A percentile compares a stretch with the other conserved stretches of the same genome.
Conservation (phyloP, 345 rosid species). For the Arabis alpina region DNA sequence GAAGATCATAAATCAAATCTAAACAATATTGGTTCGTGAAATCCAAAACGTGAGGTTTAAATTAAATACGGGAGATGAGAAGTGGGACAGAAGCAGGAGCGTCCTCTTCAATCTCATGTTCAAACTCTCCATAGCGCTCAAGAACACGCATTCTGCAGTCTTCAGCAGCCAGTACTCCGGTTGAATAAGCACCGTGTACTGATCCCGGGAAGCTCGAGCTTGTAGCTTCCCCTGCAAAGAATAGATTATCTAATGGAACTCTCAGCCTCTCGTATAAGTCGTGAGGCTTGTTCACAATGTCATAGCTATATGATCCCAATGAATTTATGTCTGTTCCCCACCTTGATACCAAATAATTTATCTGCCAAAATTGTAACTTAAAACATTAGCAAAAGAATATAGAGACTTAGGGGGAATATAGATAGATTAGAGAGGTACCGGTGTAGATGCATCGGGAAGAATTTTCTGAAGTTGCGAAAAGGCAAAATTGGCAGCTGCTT, state of each 20-base stretch:
- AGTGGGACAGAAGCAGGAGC: constrained; percentile 79
- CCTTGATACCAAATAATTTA: constrained; percentile 72
- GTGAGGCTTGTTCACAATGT: constrained; percentile 82
- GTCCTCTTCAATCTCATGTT: constrained; percentile 70
- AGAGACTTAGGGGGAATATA: neutral
- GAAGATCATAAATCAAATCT: neutral
- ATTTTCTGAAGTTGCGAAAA: constrained; percentile 82
- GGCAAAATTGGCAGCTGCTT: constrained; percentile 88
- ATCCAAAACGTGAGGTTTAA: neutral
- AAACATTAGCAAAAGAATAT: neutral
- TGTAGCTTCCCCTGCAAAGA: constrained; percentile 99
- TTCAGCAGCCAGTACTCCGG: constrained; percentile 88
- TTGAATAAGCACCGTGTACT: constrained; percentile 94
- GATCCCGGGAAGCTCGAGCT: constrained; percentile 85
- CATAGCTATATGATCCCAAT: constrained; percentile 94
- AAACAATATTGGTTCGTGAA: neutral
- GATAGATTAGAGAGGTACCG: constrained; percentile 50
- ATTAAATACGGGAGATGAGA: constrained; percentile 79
- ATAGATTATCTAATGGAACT: constrained; percentile 87
- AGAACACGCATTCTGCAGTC: constrained; percentile 95
- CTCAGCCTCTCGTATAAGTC: constrained; percentile 88
- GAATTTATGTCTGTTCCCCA: constrained; percentile 87
- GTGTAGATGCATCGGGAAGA: constrained; percentile 83
- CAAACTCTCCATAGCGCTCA: constrained; percentile 85
- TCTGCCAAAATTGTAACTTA: constrained; percentile 48